phyloP scores from a whole-genome alignment of 805 yeast genomes.

The Yamadazyma olivae region DNA sequence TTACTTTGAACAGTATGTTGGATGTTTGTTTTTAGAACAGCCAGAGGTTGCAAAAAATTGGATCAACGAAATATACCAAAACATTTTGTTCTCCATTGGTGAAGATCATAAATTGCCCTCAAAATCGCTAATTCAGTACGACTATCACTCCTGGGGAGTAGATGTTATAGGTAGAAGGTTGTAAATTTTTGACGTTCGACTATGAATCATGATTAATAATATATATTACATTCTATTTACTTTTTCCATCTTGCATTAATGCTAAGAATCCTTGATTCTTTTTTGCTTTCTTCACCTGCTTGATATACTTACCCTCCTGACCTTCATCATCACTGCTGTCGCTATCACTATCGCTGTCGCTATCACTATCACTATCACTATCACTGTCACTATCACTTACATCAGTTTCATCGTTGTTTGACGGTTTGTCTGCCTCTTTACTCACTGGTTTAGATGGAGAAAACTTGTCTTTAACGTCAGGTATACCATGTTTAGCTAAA shows the following conservation, averaged over 20 bases:
- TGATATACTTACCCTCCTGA: conserved; percentile 3
- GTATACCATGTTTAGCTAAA: conserved; percentile 61
- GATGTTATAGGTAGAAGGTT: conserved; percentile 32
- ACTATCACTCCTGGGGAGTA: conserved; percentile 19
- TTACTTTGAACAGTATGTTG: conserved; percentile 41
- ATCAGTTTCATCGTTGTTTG: conserved; percentile 8
- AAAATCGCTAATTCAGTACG: conserved; percentile 10
- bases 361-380: conserved; percentile 12
- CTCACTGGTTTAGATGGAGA: conserved; percentile 2
- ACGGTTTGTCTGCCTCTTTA: conserved; percentile 5
- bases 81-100: conserved; percentile 26
- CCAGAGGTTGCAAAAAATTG: conserved; percentile 34
- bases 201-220: too few species aligned
- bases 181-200: too few species aligned
- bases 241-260: conserved; percentile 26
- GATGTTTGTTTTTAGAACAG: conserved; percentile 37
- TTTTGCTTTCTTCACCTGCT: conserved; percentile 19
- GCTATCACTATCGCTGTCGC: conserved; percentile 13
- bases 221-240: neutral
- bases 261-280: conserved; percentile 29
- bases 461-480: conserved; percentile 55
- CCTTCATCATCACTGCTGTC: conserved; percentile 6
- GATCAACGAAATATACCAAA: conserved; percentile 28
- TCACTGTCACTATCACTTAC: conserved; percentile 11
- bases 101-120: conserved; percentile 14